Conservation (phyloP, 345 rosid genomes). For the Eutrema yunnanense region DNA sequence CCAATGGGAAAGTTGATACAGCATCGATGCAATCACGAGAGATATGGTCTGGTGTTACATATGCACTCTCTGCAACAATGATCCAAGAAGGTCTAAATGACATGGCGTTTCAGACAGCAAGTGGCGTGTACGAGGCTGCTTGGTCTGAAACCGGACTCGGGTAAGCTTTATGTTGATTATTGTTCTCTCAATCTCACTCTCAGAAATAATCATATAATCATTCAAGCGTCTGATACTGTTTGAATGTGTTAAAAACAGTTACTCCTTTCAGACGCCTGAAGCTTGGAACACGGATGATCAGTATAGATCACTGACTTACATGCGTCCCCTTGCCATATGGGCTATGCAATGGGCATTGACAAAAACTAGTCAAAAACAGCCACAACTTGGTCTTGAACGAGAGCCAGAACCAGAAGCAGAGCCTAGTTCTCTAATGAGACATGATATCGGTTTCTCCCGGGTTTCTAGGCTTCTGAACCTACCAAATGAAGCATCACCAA, state of each 20-base stretch:
- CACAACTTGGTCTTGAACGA: conserved; percentile 27
- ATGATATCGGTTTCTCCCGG: conserved; percentile 51
- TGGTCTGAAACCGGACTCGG: conserved; percentile 89
- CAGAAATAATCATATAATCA: not conserved
- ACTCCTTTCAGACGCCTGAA: conserved; percentile 91
- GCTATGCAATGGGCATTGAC: conserved; percentile 92
- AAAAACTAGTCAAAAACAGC: conserved; percentile 27
- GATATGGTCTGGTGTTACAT: conserved; percentile 95
- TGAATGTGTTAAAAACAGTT: conserved; percentile 34
- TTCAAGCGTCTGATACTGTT: not conserved
- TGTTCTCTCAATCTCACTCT: not conserved
- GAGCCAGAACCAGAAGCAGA: conserved; percentile 27
- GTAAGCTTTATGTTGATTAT: conserved; percentile 31
- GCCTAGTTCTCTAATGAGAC: conserved; percentile 30
- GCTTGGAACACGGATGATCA: conserved; percentile 61
- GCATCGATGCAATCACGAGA: conserved; percentile 85
- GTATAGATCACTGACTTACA: conserved; percentile 63
- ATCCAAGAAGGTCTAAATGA: conserved; percentile 71
- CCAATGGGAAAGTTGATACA: conserved; percentile 70
- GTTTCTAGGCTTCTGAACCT: conserved; percentile 67
- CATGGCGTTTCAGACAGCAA: conserved; percentile 71
- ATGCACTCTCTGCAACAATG: conserved; percentile 88
- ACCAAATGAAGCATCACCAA: conserved; percentile 37
- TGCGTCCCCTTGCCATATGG: conserved; percentile 96
- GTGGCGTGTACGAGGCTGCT: conserved; percentile 65